Conservation (phyloP, 306 rosid genomes). For the Neltuma alba region DNA sequence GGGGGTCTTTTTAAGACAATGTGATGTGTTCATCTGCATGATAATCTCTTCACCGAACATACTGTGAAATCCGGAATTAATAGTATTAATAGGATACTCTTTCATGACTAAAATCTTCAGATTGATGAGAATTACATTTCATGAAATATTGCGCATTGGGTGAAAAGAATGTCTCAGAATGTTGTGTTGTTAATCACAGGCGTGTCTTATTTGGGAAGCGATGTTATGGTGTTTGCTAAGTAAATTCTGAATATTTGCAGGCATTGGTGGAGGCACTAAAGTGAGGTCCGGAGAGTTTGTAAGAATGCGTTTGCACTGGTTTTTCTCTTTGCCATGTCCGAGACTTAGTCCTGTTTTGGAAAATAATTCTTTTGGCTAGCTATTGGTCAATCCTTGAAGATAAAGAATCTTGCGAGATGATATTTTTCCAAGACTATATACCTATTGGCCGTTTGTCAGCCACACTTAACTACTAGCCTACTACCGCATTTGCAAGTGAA, state of each 20-base stretch:
- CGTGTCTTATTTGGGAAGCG: conserved; percentile 7
- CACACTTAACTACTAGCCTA: conserved; percentile 4
- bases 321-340: conserved; percentile 31
- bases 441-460: conserved; percentile 21
- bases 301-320: conserved; percentile 57
- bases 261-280: conserved; percentile 56
- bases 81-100: background rate
- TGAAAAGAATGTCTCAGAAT: background rate
- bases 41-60: background rate
- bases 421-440: conserved; percentile 27
- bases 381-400: conserved; percentile 40
- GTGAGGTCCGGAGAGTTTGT: conserved; percentile 47
- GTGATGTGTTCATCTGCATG: background rate
- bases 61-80: background rate
- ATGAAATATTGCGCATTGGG: background rate
- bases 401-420: conserved; percentile 40
- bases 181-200: background rate
- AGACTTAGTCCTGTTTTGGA: conserved; percentile 39
- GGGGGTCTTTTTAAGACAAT: conserved; percentile 10
- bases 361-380: conserved; percentile 43
- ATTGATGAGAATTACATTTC: background rate
- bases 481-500: conserved; percentile 25
- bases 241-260: conserved; percentile 53
- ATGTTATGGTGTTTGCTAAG: conserved; percentile 26
- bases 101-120: background rate